Evolutionary conservation across 2,329 filamentous ascomycete species (phyloP).

Genomic region (Neopestalotiopsis sp.): DNA sequence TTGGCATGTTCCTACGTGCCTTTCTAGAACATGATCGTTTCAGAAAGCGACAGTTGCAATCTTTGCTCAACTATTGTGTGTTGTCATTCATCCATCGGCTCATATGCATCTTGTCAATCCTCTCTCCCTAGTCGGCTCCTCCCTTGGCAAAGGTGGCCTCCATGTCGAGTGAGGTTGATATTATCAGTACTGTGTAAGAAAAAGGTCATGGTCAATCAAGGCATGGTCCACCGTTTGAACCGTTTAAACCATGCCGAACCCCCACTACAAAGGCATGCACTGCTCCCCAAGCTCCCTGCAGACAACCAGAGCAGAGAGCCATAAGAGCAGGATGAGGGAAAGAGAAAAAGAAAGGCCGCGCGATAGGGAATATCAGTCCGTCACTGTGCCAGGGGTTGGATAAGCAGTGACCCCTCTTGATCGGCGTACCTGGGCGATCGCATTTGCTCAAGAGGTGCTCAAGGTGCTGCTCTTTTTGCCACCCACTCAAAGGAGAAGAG

Average conservation of each 20-base stretch:
- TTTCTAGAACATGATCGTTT: background rate
- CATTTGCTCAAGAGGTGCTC: slow-evolving; percentile 12
- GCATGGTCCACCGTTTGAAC: background rate
- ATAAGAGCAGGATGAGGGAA: background rate
- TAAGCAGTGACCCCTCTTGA: slow-evolving; percentile 17
- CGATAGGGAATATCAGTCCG: slow-evolving; percentile 7
- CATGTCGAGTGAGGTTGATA: background rate
- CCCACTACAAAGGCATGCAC: background rate
- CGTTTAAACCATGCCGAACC: background rate
- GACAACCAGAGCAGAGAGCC: background rate
- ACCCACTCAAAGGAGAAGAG: background rate
- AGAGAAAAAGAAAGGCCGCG: background rate
- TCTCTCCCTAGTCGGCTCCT: background rate
- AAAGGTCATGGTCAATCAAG: background rate
- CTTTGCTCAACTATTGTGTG: background rate
- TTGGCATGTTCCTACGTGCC: background rate
- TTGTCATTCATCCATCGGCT: background rate
- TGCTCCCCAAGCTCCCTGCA: background rate
- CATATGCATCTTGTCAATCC: background rate
- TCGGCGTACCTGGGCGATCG: slow-evolving; percentile 20
- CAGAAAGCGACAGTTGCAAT: background rate
- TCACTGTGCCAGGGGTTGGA: slow-evolving; percentile 6
- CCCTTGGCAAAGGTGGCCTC: background rate
- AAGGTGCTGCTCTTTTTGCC: background rate
- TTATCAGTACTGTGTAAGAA: background rate